Conservation (phyloP, 2,329 filamentous ascomycete genomes). For the Arthrobotrys sphaeroides region DNA sequence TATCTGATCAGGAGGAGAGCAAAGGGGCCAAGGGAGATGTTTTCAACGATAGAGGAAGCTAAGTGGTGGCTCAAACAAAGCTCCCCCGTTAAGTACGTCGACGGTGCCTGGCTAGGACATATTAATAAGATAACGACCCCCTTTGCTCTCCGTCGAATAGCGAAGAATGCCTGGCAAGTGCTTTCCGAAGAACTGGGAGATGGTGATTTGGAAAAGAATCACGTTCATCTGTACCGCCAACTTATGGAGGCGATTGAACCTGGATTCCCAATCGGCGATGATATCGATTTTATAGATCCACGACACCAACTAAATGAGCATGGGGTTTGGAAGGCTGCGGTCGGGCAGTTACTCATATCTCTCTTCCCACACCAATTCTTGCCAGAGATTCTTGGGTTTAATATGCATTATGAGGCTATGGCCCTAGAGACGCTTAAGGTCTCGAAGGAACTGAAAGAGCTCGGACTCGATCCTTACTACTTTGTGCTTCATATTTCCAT, state of each 20-base stretch:
- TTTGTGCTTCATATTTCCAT: slow-evolving; percentile 66
- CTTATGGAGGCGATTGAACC: slow-evolving; percentile 59
- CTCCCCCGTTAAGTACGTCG: slow-evolving; percentile 64
- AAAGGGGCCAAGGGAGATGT: slow-evolving; percentile 61
- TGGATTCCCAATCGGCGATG: slow-evolving; percentile 56
- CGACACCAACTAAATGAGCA: slow-evolving; percentile 59
- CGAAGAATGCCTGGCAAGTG: slow-evolving; percentile 65
- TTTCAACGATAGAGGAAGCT: slow-evolving; percentile 60
- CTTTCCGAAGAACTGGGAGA: slow-evolving; percentile 66
- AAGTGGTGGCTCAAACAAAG: slow-evolving; percentile 62
- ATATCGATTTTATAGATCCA: slow-evolving; percentile 59
- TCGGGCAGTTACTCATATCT: slow-evolving; percentile 64
- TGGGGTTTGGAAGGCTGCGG: slow-evolving; percentile 63
- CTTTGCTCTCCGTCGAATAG: slow-evolving; percentile 61
- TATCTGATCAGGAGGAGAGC: slow-evolving; percentile 60
- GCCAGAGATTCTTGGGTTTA: slow-evolving; percentile 66
- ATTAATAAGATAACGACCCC: slow-evolving; percentile 63
- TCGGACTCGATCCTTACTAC: slow-evolving; percentile 64
- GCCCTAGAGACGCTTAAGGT: slow-evolving; percentile 62
- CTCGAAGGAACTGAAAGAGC: slow-evolving; percentile 63
- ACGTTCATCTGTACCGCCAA: slow-evolving; percentile 61
- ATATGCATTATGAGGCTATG: slow-evolving; percentile 65
- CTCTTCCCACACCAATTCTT: slow-evolving; percentile 66
- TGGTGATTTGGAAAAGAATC: slow-evolving; percentile 64
- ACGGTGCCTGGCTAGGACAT: slow-evolving; percentile 65